Evolutionary conservation across 768 basidiomycete species (phyloP).

Genomic region (Mycena filopes): DNA sequence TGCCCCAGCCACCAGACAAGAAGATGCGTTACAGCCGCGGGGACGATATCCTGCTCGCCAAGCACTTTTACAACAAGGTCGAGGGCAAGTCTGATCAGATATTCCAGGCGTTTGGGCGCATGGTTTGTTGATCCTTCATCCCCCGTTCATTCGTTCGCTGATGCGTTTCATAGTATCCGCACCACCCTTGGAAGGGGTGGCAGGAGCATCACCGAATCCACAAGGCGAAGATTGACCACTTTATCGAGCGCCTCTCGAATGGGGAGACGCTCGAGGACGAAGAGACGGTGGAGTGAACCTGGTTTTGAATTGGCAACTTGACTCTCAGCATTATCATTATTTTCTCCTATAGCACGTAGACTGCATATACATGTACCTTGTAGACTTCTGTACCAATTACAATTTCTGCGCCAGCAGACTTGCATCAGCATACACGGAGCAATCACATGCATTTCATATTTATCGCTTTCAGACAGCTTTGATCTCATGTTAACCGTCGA

Average conservation of each 20-base stretch:
- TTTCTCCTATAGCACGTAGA: no score
- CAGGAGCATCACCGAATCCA: slow-evolving; percentile 92
- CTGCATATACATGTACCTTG: no score
- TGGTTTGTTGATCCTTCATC: slow-evolving; percentile 54
- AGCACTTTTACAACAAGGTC: slow-evolving; percentile 75
- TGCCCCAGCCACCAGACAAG: slow-evolving; percentile 84
- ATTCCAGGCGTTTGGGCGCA: slow-evolving; percentile 82
- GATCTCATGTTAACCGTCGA: slow-evolving; percentile 16
- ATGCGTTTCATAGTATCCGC: slow-evolving; percentile 68
- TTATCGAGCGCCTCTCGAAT: slow-evolving; percentile 67
- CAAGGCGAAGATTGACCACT: slow-evolving; percentile 86
- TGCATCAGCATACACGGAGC: no score
- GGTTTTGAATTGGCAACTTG: neutral
- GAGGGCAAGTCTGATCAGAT: slow-evolving; percentile 87
- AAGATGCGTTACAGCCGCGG: slow-evolving; percentile 86
- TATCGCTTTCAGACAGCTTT: no score
- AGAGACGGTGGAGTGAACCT: slow-evolving; percentile 19
- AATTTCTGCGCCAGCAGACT: no score
- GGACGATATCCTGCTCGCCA: slow-evolving; percentile 84
- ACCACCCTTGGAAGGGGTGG: slow-evolving; percentile 96
- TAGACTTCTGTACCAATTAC: no score
- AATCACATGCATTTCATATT: no score
- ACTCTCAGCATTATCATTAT: neutral
- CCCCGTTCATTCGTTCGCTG: neutral
- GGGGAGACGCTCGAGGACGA: slow-evolving; percentile 62